Evolutionary conservation across 2,329 filamentous ascomycete species (phyloP).

Genomic region (Penicillium rolfsii): DNA sequence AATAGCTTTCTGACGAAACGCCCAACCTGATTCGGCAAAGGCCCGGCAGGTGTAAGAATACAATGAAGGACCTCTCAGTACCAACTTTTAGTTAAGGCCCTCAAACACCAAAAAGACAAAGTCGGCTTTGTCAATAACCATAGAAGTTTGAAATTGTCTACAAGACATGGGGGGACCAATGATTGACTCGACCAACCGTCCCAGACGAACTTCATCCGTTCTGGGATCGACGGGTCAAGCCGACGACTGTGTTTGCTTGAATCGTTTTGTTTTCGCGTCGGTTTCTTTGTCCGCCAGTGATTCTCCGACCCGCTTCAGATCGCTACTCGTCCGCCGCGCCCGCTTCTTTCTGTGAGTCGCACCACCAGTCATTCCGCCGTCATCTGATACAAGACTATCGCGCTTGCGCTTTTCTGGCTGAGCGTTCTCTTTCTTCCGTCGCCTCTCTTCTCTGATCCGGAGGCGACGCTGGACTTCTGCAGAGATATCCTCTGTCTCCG

Average conservation of each 20-base stretch:
- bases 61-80: background rate
- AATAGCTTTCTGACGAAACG: constrained; percentile 1
- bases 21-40: background rate
- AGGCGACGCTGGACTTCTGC: constrained; percentile 51
- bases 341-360: constrained; percentile 31
- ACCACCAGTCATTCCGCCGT: constrained; percentile 23
- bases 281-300: background rate
- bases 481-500: constrained; percentile 51
- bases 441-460: constrained; percentile 47
- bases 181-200: background rate
- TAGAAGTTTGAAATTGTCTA: background rate
- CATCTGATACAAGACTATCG: constrained; percentile 40
- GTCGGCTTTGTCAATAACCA: constrained; percentile 1
- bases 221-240: background rate
- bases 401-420: constrained; percentile 47
- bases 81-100: background rate
- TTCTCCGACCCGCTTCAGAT: constrained; percentile 10
- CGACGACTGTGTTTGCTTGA: background rate
- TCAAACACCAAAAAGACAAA: background rate
- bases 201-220: background rate
- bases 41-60: background rate
- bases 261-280: constrained; percentile 11
- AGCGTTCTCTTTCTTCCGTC: constrained; percentile 32
- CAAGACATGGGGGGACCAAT: background rate
- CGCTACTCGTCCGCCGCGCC: constrained; percentile 13